These are phyloP conservation scores for Gossypium anomalum DNA, from an alignment of 345 rosid species.

Conservation along the genomic window DNA sequence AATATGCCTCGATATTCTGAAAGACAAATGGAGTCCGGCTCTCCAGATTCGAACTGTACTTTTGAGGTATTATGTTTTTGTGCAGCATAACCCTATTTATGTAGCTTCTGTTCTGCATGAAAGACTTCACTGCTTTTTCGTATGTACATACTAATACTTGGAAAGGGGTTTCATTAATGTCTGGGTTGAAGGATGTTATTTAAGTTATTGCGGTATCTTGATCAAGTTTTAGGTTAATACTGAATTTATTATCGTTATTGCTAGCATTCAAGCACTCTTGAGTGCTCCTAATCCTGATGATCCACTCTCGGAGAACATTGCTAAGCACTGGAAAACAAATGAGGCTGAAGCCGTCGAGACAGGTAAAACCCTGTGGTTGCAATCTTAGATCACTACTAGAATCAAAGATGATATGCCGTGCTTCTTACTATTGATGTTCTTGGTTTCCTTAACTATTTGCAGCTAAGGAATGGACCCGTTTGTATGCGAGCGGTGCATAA, in stretches of 20 bases:
- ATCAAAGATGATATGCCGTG: neutral
- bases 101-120: neutral
- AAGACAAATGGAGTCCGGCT: slow-evolving; percentile 99
- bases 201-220: neutral
- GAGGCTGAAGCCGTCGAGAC: slow-evolving; percentile 99
- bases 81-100: neutral
- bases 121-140: neutral
- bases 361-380: slow-evolving; percentile 33
- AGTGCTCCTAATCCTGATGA: slow-evolving; percentile 99
- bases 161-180: neutral
- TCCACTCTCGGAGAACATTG: slow-evolving; percentile 95
- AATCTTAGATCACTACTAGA: neutral
- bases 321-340: slow-evolving; percentile 96
- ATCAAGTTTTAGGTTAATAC: neutral
- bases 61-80: slow-evolving; percentile 53
- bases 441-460: slow-evolving; percentile 23
- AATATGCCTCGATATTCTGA: slow-evolving; percentile 96
- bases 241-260: neutral
- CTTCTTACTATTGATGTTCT: neutral
- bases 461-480: slow-evolving; percentile 98
- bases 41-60: slow-evolving; percentile 96
- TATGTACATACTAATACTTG: neutral
- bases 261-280: slow-evolving; percentile 89
- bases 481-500: slow-evolving; percentile 87
- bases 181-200: neutral